phyloP scores from a whole-genome alignment of 1,284 basidiomycete species.

The Erythrobasidium hasegawianum region DNA sequence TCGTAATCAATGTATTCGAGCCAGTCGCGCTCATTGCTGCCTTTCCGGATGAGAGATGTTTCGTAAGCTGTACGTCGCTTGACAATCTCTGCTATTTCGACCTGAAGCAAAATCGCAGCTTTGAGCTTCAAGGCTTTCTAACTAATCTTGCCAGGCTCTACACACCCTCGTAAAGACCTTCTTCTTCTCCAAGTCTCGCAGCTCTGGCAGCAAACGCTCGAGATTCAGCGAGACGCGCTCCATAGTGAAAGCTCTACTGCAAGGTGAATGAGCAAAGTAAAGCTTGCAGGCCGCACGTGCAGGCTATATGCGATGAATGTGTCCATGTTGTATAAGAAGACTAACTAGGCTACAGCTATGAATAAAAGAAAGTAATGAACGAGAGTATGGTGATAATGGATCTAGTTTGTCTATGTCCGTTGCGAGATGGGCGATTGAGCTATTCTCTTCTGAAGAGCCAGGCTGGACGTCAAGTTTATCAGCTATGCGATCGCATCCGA shows the following conservation, averaged over 20 bases:
- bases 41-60: slow-evolving; percentile 72
- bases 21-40: slow-evolving; percentile 82
- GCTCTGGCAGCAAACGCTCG: slow-evolving; percentile 60
- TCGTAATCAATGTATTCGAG: slow-evolving; percentile 89
- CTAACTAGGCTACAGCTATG: too few relatives aligned
- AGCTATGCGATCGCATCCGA: too few relatives aligned
- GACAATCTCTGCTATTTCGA: slow-evolving; percentile 62
- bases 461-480: background rate
- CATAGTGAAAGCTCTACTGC: slow-evolving; percentile 15
- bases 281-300: too few relatives aligned
- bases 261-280: too few relatives aligned
- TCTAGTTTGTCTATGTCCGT: too few relatives aligned
- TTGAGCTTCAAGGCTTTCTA: background rate
- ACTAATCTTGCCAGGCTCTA: slow-evolving; percentile 10
- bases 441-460: slow-evolving; percentile 1
- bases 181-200: slow-evolving; percentile 86
- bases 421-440: too few relatives aligned
- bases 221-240: slow-evolving; percentile 44
- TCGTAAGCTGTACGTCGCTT: slow-evolving; percentile 80
- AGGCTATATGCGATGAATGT: too few relatives aligned
- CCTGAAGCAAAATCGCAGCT: slow-evolving; percentile 4
- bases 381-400: too few relatives aligned
- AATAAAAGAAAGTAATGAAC: too few relatives aligned
- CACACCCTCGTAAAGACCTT: slow-evolving; percentile 77
- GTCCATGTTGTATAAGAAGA: too few relatives aligned